These are phyloP conservation scores for Neonectria sp. DNA, from an alignment of 2,329 filamentous ascomycete species.

Conservation along the genomic window DNA sequence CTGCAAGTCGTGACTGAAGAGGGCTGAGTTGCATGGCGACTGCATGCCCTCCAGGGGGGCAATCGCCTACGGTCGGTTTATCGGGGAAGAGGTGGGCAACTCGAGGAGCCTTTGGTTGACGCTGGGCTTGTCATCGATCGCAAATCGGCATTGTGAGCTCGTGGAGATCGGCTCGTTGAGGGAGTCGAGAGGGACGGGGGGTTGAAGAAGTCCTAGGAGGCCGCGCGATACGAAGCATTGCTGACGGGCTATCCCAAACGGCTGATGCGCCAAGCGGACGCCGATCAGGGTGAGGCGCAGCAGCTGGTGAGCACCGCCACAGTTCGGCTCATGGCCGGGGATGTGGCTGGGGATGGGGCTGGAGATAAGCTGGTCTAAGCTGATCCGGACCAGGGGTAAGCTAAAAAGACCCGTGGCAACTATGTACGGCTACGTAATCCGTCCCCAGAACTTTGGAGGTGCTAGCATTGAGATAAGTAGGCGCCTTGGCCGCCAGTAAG, in stretches of 20 bases:
- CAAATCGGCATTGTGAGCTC: slow-evolving; percentile 37
- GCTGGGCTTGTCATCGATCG: slow-evolving; percentile 34
- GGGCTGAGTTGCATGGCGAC: slow-evolving; percentile 73
- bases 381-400: slow-evolving; percentile 10
- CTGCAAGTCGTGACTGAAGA: slow-evolving; percentile 80
- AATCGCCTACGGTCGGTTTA: slow-evolving; percentile 38
- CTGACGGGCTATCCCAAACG: slow-evolving; percentile 40
- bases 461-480: slow-evolving; percentile 10
- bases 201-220: slow-evolving; percentile 8
- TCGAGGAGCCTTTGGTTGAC: slow-evolving; percentile 16
- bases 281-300: slow-evolving; percentile 41
- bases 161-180: slow-evolving; percentile 6
- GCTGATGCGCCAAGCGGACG: slow-evolving; percentile 31
- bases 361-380: background rate
- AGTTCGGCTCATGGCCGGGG: slow-evolving; percentile 28
- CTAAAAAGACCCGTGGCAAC: slow-evolving; percentile 41
- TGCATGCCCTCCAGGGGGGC: slow-evolving; percentile 60
- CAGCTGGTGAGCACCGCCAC: slow-evolving; percentile 43
- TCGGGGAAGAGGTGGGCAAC: slow-evolving; percentile 29
- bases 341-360: slow-evolving; percentile 9
- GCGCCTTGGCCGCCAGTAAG: slow-evolving; percentile 37
- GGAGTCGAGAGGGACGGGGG: slow-evolving; percentile 1
- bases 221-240: slow-evolving; percentile 30
- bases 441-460: background rate
- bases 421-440: slow-evolving; percentile 15